These are phyloP conservation scores for Leccinum brunneo-olivaceum DNA, from an alignment of 1,284 basidiomycete species.

Conservation along the genomic window DNA sequence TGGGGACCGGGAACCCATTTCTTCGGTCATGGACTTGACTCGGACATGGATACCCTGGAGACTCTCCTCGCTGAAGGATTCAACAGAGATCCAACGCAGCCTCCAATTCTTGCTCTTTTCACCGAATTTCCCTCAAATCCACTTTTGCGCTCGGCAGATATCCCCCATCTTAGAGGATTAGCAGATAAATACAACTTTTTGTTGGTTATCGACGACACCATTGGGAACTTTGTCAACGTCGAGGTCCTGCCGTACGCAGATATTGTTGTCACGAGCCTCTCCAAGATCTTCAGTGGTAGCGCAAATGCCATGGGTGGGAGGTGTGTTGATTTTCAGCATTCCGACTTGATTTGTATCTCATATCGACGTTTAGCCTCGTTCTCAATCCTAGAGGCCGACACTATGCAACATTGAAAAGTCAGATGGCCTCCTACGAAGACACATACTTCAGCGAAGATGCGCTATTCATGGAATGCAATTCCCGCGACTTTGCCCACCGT, in stretches of 20 bases:
- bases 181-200: conserved; percentile 89
- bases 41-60: conserved; percentile 74
- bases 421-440: conserved; percentile 78
- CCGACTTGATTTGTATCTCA: neutral
- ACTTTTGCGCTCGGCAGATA: conserved; percentile 77
- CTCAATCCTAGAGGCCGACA: conserved; percentile 76
- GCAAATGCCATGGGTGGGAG: conserved; percentile 97
- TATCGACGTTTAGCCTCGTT: conserved; percentile 46
- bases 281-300: conserved; percentile 94
- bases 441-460: conserved; percentile 89
- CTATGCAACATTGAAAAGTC: conserved; percentile 59
- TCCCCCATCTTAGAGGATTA: conserved; percentile 71
- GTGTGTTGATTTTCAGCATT: conserved; percentile 39
- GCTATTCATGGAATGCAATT: conserved; percentile 97
- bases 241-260: conserved; percentile 88
- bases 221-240: conserved; percentile 96
- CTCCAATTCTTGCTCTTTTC: conserved; percentile 60
- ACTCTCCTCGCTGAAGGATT: conserved; percentile 48
- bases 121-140: conserved; percentile 96
- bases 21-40: conserved; percentile 75
- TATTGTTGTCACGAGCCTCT: conserved; percentile 89
- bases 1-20: conserved; percentile 96
- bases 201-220: conserved; percentile 91
- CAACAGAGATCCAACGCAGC: conserved; percentile 33
- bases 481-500: conserved; percentile 82